These are phyloP conservation scores for Sugiyamaella floridensis DNA, from an alignment of 805 yeast genomes.

Conservation along the genomic window DNA sequence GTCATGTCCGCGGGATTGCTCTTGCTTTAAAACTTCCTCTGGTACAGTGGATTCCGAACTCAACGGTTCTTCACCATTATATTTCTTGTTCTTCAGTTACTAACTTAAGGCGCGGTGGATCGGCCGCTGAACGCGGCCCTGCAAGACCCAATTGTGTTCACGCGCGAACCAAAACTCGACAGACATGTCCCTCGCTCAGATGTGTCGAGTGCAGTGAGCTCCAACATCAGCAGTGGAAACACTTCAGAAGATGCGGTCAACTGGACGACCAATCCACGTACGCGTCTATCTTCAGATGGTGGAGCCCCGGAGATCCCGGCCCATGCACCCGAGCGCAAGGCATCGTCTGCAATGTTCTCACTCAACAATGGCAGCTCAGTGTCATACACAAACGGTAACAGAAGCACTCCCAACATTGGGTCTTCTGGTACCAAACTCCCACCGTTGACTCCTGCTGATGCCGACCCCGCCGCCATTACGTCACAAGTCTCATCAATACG, in stretches of 20 bases:
- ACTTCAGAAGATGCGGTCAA: background rate
- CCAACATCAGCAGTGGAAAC: background rate
- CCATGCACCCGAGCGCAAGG: background rate
- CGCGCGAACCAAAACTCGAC: background rate
- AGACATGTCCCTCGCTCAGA: background rate
- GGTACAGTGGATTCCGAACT: no score
- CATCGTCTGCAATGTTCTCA: background rate
- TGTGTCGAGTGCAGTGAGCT: background rate
- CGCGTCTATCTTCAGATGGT: background rate
- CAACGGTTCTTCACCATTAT: no score
- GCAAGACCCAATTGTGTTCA: conserved; percentile 6
- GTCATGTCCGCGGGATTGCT: no score
- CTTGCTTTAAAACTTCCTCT: no score
- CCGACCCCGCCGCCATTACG: background rate
- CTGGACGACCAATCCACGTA: background rate
- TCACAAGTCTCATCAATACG: background rate
- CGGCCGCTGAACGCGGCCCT: background rate
- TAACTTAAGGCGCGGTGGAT: background rate
- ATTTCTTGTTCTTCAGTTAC: no score
- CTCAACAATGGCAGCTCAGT: background rate
- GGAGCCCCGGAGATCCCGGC: background rate
- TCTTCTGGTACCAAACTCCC: background rate
- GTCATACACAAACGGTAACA: background rate
- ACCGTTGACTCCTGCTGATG: background rate
- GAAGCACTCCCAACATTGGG: background rate